Base-by-base conservation (phyloP, 306 rosid genomes). In the Gillenia trifoliata region DNA sequence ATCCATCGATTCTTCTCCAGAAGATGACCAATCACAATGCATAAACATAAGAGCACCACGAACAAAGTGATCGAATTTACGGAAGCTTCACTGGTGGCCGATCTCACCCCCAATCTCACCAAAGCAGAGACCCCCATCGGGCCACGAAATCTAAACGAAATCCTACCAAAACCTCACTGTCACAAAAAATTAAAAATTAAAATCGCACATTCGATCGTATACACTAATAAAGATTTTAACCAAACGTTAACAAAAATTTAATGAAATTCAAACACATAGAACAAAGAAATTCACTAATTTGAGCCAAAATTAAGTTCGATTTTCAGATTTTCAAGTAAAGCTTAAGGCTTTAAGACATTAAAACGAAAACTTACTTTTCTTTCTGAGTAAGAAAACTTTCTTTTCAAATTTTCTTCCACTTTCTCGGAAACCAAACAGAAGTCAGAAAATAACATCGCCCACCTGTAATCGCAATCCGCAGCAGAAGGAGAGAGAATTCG, bases 21-120 rank as follows among this genome's bases (percentile, higher is more conserved):
- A 72, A 89, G 86, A 79, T 89, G 92, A 38, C 90, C 95, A 28
- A 87, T 75, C 40, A 87, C 69, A 70, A 87, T 76, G 75, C 87
- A 85, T 19, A 83, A 72, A 78, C 82, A 79, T 59, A 89, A 86
- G 47, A 89, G 95, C 74, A 86, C 50, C 60, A 87, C 89, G 25
- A 80, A 89, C 26, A 89, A 72, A 22, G 95, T 81, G 9, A 79
- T 72, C 59, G 92, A 57, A 66, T 88, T 30, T 20, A 84, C 71
- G 23, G 84, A 71, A 56, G 78, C 73, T 55, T 29, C 75, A 11
- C 55, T 78, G 16, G 78, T 15, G 66, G 82, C 63, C 5, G 75
- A 33, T 33, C 25, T 2, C 20, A 64, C 3, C 30, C 66, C 88
- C 50, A 64, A 6, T 28, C 26, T 76, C 85, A 63, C 54, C 47